A percentile compares a stretch with the other conserved stretches of the same genome.
These are phyloP conservation scores for Lactarius quietus DNA, from an alignment of 768 basidiomycete genomes.

Conservation along the genomic window DNA sequence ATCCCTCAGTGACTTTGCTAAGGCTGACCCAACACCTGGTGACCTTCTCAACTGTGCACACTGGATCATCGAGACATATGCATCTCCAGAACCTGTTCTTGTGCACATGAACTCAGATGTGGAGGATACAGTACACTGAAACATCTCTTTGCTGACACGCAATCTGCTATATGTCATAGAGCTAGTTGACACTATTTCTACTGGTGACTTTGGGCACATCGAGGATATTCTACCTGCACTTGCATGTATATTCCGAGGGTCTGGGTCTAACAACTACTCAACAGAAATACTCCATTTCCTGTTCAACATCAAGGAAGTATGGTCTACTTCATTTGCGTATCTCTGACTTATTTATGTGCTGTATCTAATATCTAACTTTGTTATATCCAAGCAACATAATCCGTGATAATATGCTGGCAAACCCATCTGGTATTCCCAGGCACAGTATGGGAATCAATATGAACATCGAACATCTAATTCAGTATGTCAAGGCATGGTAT, in stretches of 20 bases:
- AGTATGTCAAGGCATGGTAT: no score
- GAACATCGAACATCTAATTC: no score
- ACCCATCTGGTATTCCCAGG: no score
- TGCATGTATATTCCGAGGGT: background rate
- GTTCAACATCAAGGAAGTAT: background rate
- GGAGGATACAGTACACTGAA: no score
- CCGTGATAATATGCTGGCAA: no score
- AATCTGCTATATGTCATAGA: background rate
- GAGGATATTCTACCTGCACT: background rate
- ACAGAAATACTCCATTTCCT: slow-evolving; percentile 3
- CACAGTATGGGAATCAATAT: no score
- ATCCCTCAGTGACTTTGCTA: background rate
- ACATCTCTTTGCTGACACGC: background rate
- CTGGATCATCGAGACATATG: background rate
- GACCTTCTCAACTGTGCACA: no score
- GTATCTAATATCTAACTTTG: no score
- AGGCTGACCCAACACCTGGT: background rate
- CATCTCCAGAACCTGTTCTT: no score
- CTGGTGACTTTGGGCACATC: background rate
- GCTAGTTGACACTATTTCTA: background rate
- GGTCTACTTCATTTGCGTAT: no score
- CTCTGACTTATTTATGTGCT: no score
- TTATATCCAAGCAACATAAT: no score
- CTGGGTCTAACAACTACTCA: background rate
- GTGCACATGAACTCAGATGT: background rate